Evolutionary conservation across 352 stramenopile genomes (phyloP).

Genomic region (Globisporangium cystogenes): DNA sequence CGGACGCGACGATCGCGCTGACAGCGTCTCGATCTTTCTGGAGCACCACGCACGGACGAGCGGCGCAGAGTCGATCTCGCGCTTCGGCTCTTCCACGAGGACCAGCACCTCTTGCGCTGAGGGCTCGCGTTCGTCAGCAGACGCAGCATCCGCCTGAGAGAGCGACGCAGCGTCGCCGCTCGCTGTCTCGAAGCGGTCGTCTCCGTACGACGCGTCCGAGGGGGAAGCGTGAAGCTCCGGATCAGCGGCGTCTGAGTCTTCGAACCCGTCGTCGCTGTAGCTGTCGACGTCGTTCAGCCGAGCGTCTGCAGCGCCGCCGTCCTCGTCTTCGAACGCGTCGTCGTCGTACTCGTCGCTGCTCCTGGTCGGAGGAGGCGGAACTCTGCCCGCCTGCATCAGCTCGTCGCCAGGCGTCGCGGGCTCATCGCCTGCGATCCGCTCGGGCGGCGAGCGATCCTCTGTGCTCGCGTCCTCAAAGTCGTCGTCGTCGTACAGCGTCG

Average conservation of each 20-base stretch:
- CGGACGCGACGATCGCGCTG: neutral
- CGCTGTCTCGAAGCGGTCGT: slow-evolving; percentile 5
- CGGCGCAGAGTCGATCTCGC: neutral
- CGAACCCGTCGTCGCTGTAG: slow-evolving; percentile 1
- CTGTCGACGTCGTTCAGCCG: no score
- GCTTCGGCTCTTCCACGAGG: neutral
- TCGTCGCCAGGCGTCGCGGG: neutral
- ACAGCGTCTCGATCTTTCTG: slow-evolving; percentile 2
- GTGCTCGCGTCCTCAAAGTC: neutral
- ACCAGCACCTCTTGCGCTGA: no score
- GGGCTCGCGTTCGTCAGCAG: neutral
- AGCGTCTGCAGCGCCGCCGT: neutral
- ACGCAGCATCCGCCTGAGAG: neutral
- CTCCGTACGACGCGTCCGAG: neutral
- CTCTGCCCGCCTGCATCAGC: neutral
- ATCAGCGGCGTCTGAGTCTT: neutral
- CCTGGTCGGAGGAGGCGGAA: neutral
- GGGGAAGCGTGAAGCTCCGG: neutral
- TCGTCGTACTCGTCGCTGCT: slow-evolving; percentile 1
- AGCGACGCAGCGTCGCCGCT: neutral
- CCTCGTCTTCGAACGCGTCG: slow-evolving; percentile 12
- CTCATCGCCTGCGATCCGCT: neutral
- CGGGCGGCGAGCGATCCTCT: neutral
- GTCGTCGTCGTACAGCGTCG: slow-evolving; percentile 6
- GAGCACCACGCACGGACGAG: slow-evolving; percentile 1